These are phyloP conservation scores for Teratosphaeria zuluensis DNA, from an alignment of 2,329 filamentous ascomycete genomes.

Conservation along the genomic window DNA sequence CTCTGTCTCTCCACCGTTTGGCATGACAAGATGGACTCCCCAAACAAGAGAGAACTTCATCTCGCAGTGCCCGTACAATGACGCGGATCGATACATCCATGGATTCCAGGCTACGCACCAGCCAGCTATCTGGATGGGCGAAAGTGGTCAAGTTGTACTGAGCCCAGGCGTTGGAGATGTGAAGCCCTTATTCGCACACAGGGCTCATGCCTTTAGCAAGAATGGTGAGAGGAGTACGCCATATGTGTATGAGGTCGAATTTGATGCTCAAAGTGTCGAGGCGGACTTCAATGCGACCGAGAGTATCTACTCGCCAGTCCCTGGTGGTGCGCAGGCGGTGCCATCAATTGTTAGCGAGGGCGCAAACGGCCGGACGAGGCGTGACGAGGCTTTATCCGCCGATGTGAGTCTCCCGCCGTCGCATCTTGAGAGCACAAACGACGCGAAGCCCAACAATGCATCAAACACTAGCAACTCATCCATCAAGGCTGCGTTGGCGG, in stretches of 20 bases:
- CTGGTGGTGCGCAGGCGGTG: constrained; percentile 32
- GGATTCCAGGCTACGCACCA: constrained; percentile 44
- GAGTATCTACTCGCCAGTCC: constrained; percentile 28
- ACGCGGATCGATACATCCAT: constrained; percentile 35
- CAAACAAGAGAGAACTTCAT: constrained; percentile 41
- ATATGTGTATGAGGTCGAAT: constrained; percentile 38
- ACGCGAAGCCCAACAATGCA: background rate
- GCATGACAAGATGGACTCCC: constrained; percentile 44
- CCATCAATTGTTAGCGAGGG: constrained; percentile 30
- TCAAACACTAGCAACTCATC: constrained; percentile 1
- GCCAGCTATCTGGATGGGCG: constrained; percentile 46
- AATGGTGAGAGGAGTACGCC: constrained; percentile 35
- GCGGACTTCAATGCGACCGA: constrained; percentile 24
- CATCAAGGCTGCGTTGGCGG: constrained; percentile 31
- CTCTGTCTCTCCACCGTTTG: constrained; percentile 32
- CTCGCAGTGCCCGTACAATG: constrained; percentile 39
- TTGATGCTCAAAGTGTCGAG: constrained; percentile 28
- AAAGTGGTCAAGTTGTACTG: constrained; percentile 38
- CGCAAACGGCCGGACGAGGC: constrained; percentile 31
- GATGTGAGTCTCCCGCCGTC: background rate
- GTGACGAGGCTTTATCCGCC: constrained; percentile 5
- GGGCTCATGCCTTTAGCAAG: constrained; percentile 35
- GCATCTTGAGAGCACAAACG: background rate
- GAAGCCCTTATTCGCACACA: constrained; percentile 30
- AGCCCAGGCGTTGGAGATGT: constrained; percentile 30